Base-by-base conservation (phyloP, 768 basidiomycete species). In the Peribolospora baueri region DNA sequence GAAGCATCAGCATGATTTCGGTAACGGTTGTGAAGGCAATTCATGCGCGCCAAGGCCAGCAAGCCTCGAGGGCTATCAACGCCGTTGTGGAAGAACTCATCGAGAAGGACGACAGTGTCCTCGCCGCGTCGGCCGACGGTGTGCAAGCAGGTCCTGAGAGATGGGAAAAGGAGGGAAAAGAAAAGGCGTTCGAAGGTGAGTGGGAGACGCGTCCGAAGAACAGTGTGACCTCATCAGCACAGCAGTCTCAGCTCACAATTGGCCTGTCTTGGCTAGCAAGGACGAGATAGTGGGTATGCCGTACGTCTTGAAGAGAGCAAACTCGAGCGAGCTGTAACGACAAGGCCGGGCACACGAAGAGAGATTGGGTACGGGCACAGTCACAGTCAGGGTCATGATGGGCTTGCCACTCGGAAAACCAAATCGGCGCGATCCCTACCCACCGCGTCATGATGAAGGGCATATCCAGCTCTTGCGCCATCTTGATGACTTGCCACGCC, bases 251-350 rank as follows among this genome's bases (percentile, higher is more conserved):
- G 25, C 25, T 25, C 25, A 25, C 25, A 25, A 25, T 1, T 25
- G 25, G 25, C 25, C 25, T 25, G 25, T 25, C 25, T 1, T 25
- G 25, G 25, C 25, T 25, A 25, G 25, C 25, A 25, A 25, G 25
- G 25, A 25, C 25, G 25, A 25, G n/a, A 56, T 56, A 4, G 50
- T 56, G 25, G 55, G 55, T 51, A 56, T 51, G 5, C 50, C 55
- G 25, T 56, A 52, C 39, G 55, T 56, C 38, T 56, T 56, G 55
- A 56, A 56, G 7, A 56, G 50, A 10, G 55, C 55, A 41, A 56
- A 51, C n/a, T 41, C 42, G 40, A 56, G 55, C 25, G 25, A 25
- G 25, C 25, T 25, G 25, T 25, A 1, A 25, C 25, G 25, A 25
- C 25, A 25, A 25, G 25, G 25, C 25, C 25, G 25, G 25, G 25